Conservation (phyloP, 352 stramenopile species). For the Globisporangium lucens region DNA sequence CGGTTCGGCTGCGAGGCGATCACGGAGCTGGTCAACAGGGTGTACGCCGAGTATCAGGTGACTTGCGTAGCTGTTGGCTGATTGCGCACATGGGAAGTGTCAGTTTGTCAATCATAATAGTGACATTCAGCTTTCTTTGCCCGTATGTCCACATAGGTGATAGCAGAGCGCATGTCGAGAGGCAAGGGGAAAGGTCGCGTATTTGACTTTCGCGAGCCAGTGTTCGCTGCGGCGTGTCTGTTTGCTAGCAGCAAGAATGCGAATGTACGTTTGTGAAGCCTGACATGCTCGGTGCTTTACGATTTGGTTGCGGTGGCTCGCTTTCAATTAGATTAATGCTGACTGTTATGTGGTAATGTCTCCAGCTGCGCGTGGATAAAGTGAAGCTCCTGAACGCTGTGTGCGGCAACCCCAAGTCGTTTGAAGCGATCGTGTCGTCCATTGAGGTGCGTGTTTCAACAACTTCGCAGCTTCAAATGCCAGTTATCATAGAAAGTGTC, state of each 20-base stretch:
- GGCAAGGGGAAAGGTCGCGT: slow-evolving; percentile 21
- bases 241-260: slow-evolving; percentile 64
- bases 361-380: slow-evolving; percentile 56
- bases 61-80: background rate
- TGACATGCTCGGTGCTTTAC: background rate
- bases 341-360: background rate
- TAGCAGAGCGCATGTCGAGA: slow-evolving; percentile 25
- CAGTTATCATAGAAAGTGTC: background rate
- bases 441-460: slow-evolving; percentile 38
- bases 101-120: background rate
- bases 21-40: slow-evolving; percentile 53
- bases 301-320: background rate
- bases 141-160: slow-evolving; percentile 14
- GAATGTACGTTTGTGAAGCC: slow-evolving; percentile 25
- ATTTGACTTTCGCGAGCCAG: slow-evolving; percentile 40
- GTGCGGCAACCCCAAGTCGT: slow-evolving; percentile 55
- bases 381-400: slow-evolving; percentile 52
- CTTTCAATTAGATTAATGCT: slow-evolving; percentile 1
- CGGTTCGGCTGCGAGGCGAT: slow-evolving; percentile 68
- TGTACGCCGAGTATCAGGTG: slow-evolving; percentile 55
- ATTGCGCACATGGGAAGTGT: background rate
- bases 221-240: slow-evolving; percentile 66
- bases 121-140: background rate
- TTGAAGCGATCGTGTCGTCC: slow-evolving; percentile 65
- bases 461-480: background rate